Base-by-base conservation (phyloP, 2,329 filamentous ascomycete genomes). In the Plenodomus biglobosus region DNA sequence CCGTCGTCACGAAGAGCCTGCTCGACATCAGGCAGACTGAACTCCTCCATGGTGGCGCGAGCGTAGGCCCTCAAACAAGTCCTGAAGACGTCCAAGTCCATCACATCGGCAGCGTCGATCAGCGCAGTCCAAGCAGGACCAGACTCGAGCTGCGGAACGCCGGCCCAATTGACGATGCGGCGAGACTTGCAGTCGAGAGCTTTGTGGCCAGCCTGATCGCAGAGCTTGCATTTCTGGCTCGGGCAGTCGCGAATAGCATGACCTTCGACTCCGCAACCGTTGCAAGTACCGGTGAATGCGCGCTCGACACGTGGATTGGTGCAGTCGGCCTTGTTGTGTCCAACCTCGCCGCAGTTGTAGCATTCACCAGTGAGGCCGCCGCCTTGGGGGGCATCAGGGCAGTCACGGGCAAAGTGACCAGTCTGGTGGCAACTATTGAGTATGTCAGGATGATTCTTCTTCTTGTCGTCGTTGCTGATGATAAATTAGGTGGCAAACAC, bases 241-340 rank as follows among this genome's bases (percentile, higher is more conserved):
- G 85, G 85, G 55, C 87, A 91, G 42, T 87, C 83, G 17, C 80
- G 78, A 42, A 80, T 74, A 59, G 82, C 74, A 53, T 85, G 82
- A 17, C 82, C 82, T 27, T 75, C 65, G 48, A 78, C 59, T 15
- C 75, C 71, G 56, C 82, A 85, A 67, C 80, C 74, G 53, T 80
- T 81, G 72, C 86, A 90, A 8, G 73, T 79, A 2, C 84, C 82
- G 40, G 75, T 76, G 64, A 81, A 81, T 11, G 73, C 64, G 43
- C 75, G 75, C 47, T 77, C 74, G 43, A 81, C 78, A 20, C 71
- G 72, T 15, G 79, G 77, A 46, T 85, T 83, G 16, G 81, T 59
- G 60, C 85, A 87, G 7, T 87, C 84, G 1, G 77, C 71, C 69
- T 84, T 86, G 69, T 76, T 82, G 75, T 87, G 85, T 13, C 84